Percentiles rank a stretch among this genome's conserved stretches.
These are phyloP conservation scores for Lachancea mirantina DNA, from an alignment of 805 yeast genomes.

Conservation along the genomic window DNA sequence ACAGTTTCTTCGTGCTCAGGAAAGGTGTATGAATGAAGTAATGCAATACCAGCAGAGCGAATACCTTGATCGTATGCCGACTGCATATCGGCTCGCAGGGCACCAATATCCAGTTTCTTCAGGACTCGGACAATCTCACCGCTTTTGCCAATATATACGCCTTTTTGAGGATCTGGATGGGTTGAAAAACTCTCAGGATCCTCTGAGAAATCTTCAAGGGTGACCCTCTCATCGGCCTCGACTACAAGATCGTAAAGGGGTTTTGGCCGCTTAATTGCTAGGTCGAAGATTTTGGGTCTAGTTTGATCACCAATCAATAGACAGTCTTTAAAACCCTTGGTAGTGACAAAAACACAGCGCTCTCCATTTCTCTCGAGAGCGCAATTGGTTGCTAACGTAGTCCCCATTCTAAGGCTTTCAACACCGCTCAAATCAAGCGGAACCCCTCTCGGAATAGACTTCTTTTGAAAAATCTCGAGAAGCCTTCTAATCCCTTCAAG, in stretches of 20 bases:
- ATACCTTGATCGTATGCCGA: slow-evolving; percentile 50
- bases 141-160: slow-evolving; percentile 49
- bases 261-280: slow-evolving; percentile 64
- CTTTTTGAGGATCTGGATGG: slow-evolving; percentile 19
- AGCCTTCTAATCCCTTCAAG: slow-evolving; percentile 83
- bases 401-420: slow-evolving; percentile 76
- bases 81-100: slow-evolving; percentile 37
- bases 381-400: slow-evolving; percentile 95
- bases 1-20: slow-evolving; percentile 60
- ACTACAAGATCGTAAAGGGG: slow-evolving; percentile 68
- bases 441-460: slow-evolving; percentile 48
- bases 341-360: slow-evolving; percentile 73
- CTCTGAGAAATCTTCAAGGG: slow-evolving; percentile 73
- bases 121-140: slow-evolving; percentile 61
- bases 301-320: slow-evolving; percentile 84
- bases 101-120: slow-evolving; percentile 41
- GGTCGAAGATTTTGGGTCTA: slow-evolving; percentile 82
- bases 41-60: slow-evolving; percentile 61
- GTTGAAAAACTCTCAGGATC: slow-evolving; percentile 42
- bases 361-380: slow-evolving; percentile 90
- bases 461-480: slow-evolving; percentile 51
- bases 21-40: slow-evolving; percentile 66
- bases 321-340: slow-evolving; percentile 83
- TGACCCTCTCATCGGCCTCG: slow-evolving; percentile 86
- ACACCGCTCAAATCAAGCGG: slow-evolving; percentile 58